Base-by-base conservation (phyloP, 306 rosid genomes). In the Medicago lupulina region DNA sequence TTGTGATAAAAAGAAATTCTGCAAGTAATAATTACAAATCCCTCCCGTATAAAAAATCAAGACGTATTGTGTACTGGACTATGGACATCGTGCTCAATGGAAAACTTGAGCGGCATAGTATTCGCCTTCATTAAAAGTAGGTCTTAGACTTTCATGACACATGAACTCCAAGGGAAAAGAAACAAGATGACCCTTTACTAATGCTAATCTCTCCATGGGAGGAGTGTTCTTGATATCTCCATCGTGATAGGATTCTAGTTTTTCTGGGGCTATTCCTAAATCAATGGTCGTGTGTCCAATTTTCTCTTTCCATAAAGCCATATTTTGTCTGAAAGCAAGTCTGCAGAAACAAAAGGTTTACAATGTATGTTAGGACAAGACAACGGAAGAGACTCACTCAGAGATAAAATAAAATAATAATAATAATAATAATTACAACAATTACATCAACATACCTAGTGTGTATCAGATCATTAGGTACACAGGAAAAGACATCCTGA, bases 71-170 rank as follows among this genome's bases (percentile, higher is more conserved):
- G 7, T 64, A 70, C 83, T 70, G 31, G 76, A 34, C 38, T 34
- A 34, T 34, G 38, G 38, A 59, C 74, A 21, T 54, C 15, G 18
- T 19, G 53, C 79, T 85, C 87, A 95, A 80, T 89, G 97, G 78
- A 95, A 95, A 69, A 95, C 99, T 75, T 89, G 97, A 83, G 97
- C 67, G 1, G 99, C 97, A 60, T 95, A 92, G 72, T 95, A 95
- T 81, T 95, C 98, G 50, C 99, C 92, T 78, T 92, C 97, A 49
- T 85, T 95, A 83, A 95, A 92, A 28, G 89, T 92, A 25, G 99
- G 99, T 86, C 97, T 85, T n/a, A 95, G 81, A 76, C 87, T 96
- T 92, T 95, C 99, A 68, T 88, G 84, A 86, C 89, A 77, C 90
- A 95, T 87, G 85, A 95, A 95, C 75, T 95, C 96, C 83, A 95